Conservation (phyloP, 352 stramenopile genomes). For the Globisporangium viniferum region DNA sequence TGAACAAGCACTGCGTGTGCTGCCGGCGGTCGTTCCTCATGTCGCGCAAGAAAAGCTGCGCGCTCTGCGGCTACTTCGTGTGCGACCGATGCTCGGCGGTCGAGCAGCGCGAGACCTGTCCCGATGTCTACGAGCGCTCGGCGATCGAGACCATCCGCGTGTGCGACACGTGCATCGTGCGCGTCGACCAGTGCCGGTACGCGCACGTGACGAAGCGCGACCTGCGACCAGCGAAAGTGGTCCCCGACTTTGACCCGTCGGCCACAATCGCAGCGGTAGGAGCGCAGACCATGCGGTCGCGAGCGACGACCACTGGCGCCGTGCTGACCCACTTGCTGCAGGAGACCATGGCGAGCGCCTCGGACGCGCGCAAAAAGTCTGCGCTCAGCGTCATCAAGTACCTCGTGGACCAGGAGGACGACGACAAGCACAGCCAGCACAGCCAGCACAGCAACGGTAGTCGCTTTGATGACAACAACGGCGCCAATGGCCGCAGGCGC, state of each 20-base stretch:
- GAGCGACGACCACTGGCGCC: conserved; percentile 3
- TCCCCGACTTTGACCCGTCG: too few relatives aligned
- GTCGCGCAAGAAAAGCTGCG: conserved; percentile 19
- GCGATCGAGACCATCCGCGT: conserved; percentile 24
- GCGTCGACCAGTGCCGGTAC: conserved; percentile 27
- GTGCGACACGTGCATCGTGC: conserved; percentile 23
- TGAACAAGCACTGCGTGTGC: conserved; percentile 33
- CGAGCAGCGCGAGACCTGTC: conserved; percentile 24
- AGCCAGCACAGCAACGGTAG: neutral
- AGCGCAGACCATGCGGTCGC: neutral
- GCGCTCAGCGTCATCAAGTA: conserved; percentile 36
- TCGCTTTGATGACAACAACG: too few relatives aligned
- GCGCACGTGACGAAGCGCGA: conserved; percentile 12
- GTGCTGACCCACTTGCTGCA: conserved; percentile 24
- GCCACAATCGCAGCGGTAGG: too few relatives aligned
- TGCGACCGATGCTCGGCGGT: conserved; percentile 31
- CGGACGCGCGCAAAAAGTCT: conserved; percentile 16
- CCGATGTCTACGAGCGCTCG: conserved; percentile 2
- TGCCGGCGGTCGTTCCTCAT: conserved; percentile 36
- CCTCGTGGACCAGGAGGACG: conserved; percentile 24
- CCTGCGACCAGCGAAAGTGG: neutral
- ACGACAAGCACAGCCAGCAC: neutral
- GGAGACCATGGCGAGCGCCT: conserved; percentile 23
- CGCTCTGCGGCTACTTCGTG: conserved; percentile 28
- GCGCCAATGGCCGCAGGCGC: neutral